These are phyloP conservation scores for Penicillium sp. DNA, from an alignment of 2,329 filamentous ascomycete species.

Conservation along the genomic window DNA sequence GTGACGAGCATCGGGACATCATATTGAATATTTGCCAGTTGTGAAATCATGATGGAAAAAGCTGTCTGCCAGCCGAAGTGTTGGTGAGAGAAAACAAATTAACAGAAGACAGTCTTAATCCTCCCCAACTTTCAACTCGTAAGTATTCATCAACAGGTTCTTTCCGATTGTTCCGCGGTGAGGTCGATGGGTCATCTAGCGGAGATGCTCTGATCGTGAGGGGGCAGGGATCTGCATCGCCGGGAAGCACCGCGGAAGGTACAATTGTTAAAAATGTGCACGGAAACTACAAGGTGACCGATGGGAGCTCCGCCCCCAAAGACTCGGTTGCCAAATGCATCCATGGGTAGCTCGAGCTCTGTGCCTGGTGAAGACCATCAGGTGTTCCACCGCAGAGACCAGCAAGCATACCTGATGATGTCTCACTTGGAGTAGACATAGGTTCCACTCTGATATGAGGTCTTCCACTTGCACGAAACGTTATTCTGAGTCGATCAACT, in stretches of 20 bases:
- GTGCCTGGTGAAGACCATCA: too few relatives aligned
- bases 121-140: neutral
- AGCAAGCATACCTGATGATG: too few relatives aligned
- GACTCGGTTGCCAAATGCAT: too few relatives aligned
- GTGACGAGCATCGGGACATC: neutral
- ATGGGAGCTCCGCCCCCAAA: neutral
- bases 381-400: too few relatives aligned
- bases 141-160: neutral
- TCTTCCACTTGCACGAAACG: too few relatives aligned
- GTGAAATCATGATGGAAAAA: neutral
- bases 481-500: too few relatives aligned
- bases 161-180: neutral
- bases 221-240: neutral
- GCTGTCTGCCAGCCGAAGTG: neutral
- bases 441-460: too few relatives aligned
- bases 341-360: too few relatives aligned
- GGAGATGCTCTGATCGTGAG: neutral
- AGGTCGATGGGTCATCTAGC: neutral
- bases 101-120: neutral
- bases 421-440: too few relatives aligned
- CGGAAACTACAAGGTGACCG: too few relatives aligned
- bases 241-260: neutral
- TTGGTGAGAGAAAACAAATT: neutral
- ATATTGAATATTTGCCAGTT: neutral
- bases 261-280: neutral